A percentile compares a stretch with the other conserved stretches of the same genome.
Conservation (phyloP, 192 early-diverging fungal genomes). For the Entomortierella lignicola region DNA sequence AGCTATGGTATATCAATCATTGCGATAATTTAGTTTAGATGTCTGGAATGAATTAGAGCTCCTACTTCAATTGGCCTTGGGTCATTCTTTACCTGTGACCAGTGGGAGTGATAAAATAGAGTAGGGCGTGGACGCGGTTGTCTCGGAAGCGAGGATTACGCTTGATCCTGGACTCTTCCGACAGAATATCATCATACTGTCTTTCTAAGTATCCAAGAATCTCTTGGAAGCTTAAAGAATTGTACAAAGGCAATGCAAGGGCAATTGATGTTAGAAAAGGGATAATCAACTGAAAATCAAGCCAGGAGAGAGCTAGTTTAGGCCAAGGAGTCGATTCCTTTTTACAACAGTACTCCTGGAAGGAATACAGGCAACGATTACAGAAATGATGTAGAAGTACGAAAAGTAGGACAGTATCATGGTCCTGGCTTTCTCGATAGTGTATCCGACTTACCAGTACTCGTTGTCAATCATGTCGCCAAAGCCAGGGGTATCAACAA, state of each 20-base stretch:
- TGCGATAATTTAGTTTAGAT: not conserved
- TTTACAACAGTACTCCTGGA: not conserved
- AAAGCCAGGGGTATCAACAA: slow-evolving; percentile 99
- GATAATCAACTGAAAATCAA: not conserved
- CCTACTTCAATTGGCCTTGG: too few relatives aligned
- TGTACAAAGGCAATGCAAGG: not conserved
- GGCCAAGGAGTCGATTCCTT: not conserved
- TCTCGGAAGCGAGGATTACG: slow-evolving; percentile 90
- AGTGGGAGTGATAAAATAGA: slow-evolving; percentile 98
- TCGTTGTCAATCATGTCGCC: slow-evolving; percentile 98
- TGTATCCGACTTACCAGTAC: slow-evolving; percentile 69
- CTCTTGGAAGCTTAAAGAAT: slow-evolving; percentile 78
- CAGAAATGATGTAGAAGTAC: not conserved
- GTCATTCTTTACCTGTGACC: slow-evolving; percentile 77
- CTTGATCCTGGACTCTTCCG: slow-evolving; percentile 88
- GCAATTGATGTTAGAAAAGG: not conserved
- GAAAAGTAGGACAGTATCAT: not conserved
- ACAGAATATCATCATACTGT: slow-evolving; percentile 95
- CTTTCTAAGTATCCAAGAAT: slow-evolving; percentile 94
- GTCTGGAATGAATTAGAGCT: too few relatives aligned
- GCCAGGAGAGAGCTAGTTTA: slow-evolving; percentile 15
- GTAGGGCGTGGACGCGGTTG: slow-evolving; percentile 93
- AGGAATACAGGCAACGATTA: not conserved
- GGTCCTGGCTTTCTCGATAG: not conserved
- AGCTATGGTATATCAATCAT: slow-evolving; percentile 48